Evolutionary conservation across 768 basidiomycete genomes (phyloP).

Genomic region (Kwoniella bestiolae): DNA sequence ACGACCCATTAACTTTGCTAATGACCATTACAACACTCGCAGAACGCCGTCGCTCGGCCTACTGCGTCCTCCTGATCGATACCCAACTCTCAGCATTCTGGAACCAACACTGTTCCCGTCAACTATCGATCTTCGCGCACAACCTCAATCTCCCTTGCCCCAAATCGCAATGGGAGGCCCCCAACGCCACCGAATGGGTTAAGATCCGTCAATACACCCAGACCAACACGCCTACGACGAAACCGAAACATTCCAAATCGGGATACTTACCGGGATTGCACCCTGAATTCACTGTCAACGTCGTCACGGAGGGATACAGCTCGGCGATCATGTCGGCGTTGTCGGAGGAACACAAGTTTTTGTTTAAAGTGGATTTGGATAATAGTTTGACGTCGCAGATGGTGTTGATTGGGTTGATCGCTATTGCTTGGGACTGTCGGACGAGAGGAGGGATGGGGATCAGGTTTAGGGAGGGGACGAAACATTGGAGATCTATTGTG

Average conservation of each 20-base stretch:
- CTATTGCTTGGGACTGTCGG: slow-evolving; percentile 46
- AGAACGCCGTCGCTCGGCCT: slow-evolving; percentile 50
- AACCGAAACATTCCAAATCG: slow-evolving; percentile 9
- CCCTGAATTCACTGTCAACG: slow-evolving; percentile 42
- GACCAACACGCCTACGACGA: slow-evolving; percentile 4
- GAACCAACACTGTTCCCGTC: slow-evolving; percentile 44
- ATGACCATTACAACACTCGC: neutral
- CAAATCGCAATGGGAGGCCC: slow-evolving; percentile 41
- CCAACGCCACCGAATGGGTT: slow-evolving; percentile 38
- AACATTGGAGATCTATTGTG: slow-evolving; percentile 43
- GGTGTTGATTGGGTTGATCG: slow-evolving; percentile 44
- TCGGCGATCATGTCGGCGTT: slow-evolving; percentile 35
- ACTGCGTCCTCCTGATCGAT: slow-evolving; percentile 43
- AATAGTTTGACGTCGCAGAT: slow-evolving; percentile 34
- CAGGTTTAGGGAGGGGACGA: slow-evolving; percentile 39
- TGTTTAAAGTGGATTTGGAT: slow-evolving; percentile 37
- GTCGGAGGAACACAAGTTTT: slow-evolving; percentile 20
- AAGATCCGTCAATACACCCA: slow-evolving; percentile 19
- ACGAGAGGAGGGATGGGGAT: slow-evolving; percentile 45
- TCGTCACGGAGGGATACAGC: slow-evolving; percentile 37
- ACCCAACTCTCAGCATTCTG: slow-evolving; percentile 48
- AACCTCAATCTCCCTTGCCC: slow-evolving; percentile 42
- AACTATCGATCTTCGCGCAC: slow-evolving; percentile 49
- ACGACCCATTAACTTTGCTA: too few relatives aligned
- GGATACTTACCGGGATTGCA: slow-evolving; percentile 42